Percentiles rank a stretch among this genome's conserved stretches.
phyloP scores from a whole-genome alignment of 768 basidiomycete species.

The Tricholoma flavovirens region DNA sequence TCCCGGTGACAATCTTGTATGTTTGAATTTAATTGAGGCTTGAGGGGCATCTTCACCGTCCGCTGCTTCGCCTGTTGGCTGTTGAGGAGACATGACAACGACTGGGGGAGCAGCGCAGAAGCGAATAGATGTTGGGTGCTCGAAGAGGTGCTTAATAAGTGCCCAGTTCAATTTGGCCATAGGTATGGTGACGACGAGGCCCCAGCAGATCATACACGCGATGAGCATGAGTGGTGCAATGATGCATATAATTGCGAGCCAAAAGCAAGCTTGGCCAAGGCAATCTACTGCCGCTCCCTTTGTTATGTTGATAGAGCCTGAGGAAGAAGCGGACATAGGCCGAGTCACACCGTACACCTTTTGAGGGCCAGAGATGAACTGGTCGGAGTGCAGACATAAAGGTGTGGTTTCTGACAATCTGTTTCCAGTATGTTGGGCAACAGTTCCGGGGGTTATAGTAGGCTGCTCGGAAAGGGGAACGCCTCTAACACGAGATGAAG shows the following conservation, averaged over 20 bases:
- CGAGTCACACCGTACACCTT: conserved; percentile 70
- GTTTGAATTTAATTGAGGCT: conserved; percentile 56
- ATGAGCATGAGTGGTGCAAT: conserved; percentile 87
- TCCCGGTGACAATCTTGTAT: conserved; percentile 73
- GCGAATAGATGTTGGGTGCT: conserved; percentile 77
- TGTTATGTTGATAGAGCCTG: conserved; percentile 23
- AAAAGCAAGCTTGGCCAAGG: conserved; percentile 76
- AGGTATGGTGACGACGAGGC: conserved; percentile 89
- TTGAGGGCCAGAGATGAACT: conserved; percentile 33
- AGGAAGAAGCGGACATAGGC: conserved; percentile 26
- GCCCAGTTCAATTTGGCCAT: conserved; percentile 98
- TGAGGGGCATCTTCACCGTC: conserved; percentile 19
- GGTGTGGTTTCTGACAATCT: conserved; percentile 46
- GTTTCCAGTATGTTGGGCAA: conserved; percentile 28
- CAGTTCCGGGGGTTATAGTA: conserved; percentile 37
- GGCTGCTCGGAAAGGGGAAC: conserved; percentile 37
- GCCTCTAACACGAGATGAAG: conserved; percentile 19
- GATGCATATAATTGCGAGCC: conserved; percentile 67
- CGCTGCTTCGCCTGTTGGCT: conserved; percentile 20
- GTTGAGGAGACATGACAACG: conserved; percentile 42
- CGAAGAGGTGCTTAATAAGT: conserved; percentile 76
- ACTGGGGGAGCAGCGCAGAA: conserved; percentile 86
- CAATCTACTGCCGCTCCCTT: conserved; percentile 39
- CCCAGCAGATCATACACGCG: conserved; percentile 92
- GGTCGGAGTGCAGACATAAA: conserved; percentile 30